Evolutionary conservation across 352 stramenopile species (phyloP).

Genomic region (Thraustochytrium sp.): DNA sequence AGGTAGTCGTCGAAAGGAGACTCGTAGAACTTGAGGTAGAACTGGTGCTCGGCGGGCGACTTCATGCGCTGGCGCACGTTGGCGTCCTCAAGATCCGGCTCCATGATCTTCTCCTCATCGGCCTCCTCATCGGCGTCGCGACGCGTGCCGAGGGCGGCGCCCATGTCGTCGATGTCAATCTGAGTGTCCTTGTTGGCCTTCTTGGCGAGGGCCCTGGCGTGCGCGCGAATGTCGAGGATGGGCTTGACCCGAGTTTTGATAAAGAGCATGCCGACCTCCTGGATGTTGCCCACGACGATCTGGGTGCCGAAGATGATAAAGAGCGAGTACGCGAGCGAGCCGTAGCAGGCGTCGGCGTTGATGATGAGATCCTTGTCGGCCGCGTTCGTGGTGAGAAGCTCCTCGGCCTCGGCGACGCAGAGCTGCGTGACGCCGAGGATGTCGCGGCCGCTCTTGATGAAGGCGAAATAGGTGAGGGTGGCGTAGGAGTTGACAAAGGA

Average conservation of each 20-base stretch:
- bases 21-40: conserved; percentile 46
- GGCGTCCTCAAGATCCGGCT: background rate
- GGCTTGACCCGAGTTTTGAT: background rate
- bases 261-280: conserved; percentile 2
- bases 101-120: background rate
- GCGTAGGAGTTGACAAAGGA: conserved; percentile 84
- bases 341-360: conserved; percentile 62
- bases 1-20: conserved; percentile 80
- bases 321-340: conserved; percentile 77
- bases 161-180: background rate
- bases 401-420: conserved; percentile 24
- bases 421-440: conserved; percentile 64
- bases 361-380: background rate
- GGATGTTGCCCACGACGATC: conserved; percentile 43
- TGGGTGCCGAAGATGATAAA: conserved; percentile 68
- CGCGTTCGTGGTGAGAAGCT: too few species aligned
- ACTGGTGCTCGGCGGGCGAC: conserved; percentile 46
- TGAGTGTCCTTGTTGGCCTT: background rate
- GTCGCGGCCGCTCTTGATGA: conserved; percentile 60
- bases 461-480: conserved; percentile 82
- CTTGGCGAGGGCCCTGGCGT: background rate
- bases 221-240: background rate
- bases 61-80: background rate
- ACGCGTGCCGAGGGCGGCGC: conserved; percentile 12
- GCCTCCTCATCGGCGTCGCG: too few species aligned